These are phyloP conservation scores for Colletotrichum spinosum DNA, from an alignment of 2,329 filamentous ascomycete species.

Conservation along the genomic window DNA sequence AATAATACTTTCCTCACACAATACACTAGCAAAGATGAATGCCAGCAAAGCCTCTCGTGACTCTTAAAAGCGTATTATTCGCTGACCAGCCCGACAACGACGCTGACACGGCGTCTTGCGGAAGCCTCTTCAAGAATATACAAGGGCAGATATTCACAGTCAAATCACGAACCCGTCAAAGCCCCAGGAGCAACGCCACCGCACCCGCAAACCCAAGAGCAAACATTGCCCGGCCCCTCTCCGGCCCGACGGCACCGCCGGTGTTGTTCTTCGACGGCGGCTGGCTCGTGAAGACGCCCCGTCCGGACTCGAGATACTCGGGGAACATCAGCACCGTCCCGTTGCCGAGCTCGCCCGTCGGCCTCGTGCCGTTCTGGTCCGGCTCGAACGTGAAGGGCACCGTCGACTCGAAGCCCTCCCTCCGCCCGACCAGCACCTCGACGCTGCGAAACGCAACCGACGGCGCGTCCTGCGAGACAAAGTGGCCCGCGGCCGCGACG, in stretches of 20 bases:
- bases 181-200: background rate
- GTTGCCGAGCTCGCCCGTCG: conserved; percentile 6
- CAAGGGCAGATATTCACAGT: background rate
- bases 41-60: too few species aligned
- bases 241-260: background rate
- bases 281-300: conserved; percentile 10
- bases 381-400: conserved; percentile 49
- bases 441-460: conserved; percentile 77
- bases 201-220: conserved; percentile 6
- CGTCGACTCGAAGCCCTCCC: conserved; percentile 63
- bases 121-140: background rate
- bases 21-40: too few species aligned
- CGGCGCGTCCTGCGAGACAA: conserved; percentile 76
- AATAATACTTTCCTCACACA: too few species aligned
- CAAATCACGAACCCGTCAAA: background rate
- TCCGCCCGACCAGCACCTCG: conserved; percentile 80
- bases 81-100: too few species aligned
- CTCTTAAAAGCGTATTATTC: too few species aligned
- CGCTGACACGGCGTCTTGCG: too few species aligned
- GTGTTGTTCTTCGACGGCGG: conserved; percentile 9
- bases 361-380: conserved; percentile 12
- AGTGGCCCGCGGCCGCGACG: conserved; percentile 74
- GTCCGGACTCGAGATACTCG: conserved; percentile 17
- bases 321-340: conserved; percentile 32
- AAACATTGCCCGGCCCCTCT: background rate